Base-by-base conservation (phyloP, 2,329 filamentous ascomycete genomes). In the Hymenoscyphus salicellus region DNA sequence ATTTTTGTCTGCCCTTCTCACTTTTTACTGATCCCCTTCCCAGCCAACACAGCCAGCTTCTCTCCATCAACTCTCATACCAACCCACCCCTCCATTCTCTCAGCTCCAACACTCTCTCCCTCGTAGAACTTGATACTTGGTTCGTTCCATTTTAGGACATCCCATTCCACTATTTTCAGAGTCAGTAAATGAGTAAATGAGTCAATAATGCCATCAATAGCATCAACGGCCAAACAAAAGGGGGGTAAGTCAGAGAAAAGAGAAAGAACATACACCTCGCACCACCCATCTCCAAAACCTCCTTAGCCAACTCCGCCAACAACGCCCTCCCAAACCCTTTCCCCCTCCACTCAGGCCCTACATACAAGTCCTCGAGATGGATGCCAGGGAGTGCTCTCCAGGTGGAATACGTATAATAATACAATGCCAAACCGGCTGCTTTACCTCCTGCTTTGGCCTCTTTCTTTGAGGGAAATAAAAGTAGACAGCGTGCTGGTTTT, bases 341-440 rank as follows among this genome's bases (percentile, higher is more conserved):
- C 38, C 88, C 88, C 3, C 95, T 83, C 72, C 90, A 87, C 55
- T 80, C 79, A 0, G 87, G 83, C 71, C 87, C 83, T 49, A 99
- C 92, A 73, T 89, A 97, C n/a, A 98, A 81, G 75, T 98, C 94
- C 77, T 98, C 94, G 43, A 98, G 87, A 77, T 96, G 97, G 74
- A 99, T 90, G 2, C 94, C 94, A 0, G 93, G 87, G 56, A 85
- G 86, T n/a, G 90, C 86, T 8, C 90, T 86, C 95, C 95, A 98
- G 0, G 94, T 97, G 74, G 89, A 92, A 79, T 97, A 98, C 79
- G 94, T 98, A 82, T 94, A 93, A 77, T 96, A 98, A 80, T 93
- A 97, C 49, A 97, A 79, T 1, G 93, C 93, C 85, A 97, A 92
- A 58, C 90, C 92, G 0, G 86, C 90, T 0, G 77, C 76, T 46